Percentiles rank a stretch among this genome's conserved stretches.
Conservation (phyloP, 2,329 filamentous ascomycete genomes). For the Pyrenophora tritici-repentis region DNA sequence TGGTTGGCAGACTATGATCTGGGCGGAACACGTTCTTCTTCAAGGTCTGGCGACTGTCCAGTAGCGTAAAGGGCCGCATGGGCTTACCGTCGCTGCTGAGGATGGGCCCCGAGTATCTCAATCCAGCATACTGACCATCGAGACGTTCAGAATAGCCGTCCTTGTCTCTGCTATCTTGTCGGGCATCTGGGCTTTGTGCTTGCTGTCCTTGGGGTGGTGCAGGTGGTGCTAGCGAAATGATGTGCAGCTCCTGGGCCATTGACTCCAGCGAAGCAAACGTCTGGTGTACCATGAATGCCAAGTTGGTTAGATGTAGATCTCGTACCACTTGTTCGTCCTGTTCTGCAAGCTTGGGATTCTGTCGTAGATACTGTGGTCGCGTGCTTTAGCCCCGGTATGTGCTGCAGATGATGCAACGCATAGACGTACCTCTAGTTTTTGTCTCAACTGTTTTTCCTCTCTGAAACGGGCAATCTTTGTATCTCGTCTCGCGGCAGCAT, state of each 20-base stretch:
- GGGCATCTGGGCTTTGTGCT: slow-evolving; percentile 49
- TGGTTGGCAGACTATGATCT: slow-evolving; percentile 92
- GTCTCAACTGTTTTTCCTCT: slow-evolving; percentile 82
- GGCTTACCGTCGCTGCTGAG: slow-evolving; percentile 81
- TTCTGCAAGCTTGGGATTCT: slow-evolving; percentile 64
- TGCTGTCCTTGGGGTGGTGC: slow-evolving; percentile 50
- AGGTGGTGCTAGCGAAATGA: slow-evolving; percentile 75
- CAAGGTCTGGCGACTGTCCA: slow-evolving; percentile 76
- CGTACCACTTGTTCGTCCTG: slow-evolving; percentile 86
- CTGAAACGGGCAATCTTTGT: slow-evolving; percentile 85
- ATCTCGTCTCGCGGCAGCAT: slow-evolving; percentile 73
- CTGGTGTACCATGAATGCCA: slow-evolving; percentile 75
- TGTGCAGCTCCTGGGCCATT: slow-evolving; percentile 80
- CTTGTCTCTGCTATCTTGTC: slow-evolving; percentile 53
- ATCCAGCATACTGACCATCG: slow-evolving; percentile 58
- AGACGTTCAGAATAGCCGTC: slow-evolving; percentile 73
- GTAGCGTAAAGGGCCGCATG: slow-evolving; percentile 85
- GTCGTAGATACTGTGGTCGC: slow-evolving; percentile 58
- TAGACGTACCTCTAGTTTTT: slow-evolving; percentile 70
- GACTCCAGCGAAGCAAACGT: slow-evolving; percentile 87
- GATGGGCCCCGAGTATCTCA: slow-evolving; percentile 67
- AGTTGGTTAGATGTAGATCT: slow-evolving; percentile 75
- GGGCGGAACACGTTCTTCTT: slow-evolving; percentile 82
- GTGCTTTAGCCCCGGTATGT: slow-evolving; percentile 25
- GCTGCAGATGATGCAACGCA: slow-evolving; percentile 11